These are phyloP conservation scores for Eucalyptus sp. DNA, from an alignment of 345 rosid species.

Conservation along the genomic window DNA sequence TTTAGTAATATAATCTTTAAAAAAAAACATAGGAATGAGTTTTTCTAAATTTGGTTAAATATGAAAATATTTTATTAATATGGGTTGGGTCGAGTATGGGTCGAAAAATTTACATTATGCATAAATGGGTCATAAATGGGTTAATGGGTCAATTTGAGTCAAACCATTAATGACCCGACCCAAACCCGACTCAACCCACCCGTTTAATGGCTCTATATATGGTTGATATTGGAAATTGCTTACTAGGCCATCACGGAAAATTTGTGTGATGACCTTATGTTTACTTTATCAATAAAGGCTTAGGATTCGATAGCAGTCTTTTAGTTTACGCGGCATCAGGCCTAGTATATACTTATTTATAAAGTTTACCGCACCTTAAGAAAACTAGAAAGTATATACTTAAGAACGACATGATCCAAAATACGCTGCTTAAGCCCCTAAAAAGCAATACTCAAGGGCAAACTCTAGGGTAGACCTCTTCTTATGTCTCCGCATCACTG, in stretches of 20 bases:
- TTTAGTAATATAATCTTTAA: too few species aligned
- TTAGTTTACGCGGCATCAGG: not conserved
- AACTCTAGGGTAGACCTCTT: not conserved
- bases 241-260: not conserved
- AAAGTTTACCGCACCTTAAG: not conserved
- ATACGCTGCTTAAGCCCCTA: not conserved
- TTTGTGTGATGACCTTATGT: not conserved
- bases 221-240: not conserved
- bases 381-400: not conserved
- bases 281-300: not conserved
- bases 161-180: too few species aligned
- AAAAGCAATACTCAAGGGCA: not conserved
- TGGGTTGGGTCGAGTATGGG: too few species aligned
- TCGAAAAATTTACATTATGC: too few species aligned
- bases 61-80: too few species aligned
- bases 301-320: not conserved
- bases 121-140: too few species aligned
- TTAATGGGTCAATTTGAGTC: too few species aligned
- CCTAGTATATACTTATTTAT: not conserved
- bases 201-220: too few species aligned
- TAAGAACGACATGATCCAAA: not conserved
- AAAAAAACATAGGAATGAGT: too few species aligned
- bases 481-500: not conserved
- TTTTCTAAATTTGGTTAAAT: too few species aligned
- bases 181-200: too few species aligned